These are phyloP conservation scores for Metschnikowia gruessii DNA, from an alignment of 805 yeast species.

Conservation along the genomic window DNA sequence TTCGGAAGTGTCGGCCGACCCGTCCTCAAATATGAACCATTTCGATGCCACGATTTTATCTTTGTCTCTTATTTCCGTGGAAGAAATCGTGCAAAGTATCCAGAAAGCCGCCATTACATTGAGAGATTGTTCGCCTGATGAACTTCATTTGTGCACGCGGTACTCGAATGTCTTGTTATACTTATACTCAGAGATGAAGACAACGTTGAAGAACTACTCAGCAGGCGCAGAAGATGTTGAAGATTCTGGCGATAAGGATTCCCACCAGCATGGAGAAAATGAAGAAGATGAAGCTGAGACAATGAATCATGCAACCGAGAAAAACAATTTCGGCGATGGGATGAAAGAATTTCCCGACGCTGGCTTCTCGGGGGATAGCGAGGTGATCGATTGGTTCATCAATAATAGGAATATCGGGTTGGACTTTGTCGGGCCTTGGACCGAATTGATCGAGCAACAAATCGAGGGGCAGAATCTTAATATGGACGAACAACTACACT, in stretches of 20 bases:
- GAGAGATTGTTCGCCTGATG: slow-evolving; percentile 85
- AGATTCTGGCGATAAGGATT: background rate
- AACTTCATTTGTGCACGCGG: slow-evolving; percentile 75
- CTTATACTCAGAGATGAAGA: slow-evolving; percentile 70
- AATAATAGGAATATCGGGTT: slow-evolving; percentile 35
- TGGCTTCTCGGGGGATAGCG: slow-evolving; percentile 35
- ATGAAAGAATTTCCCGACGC: slow-evolving; percentile 14
- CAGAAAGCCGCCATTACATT: slow-evolving; percentile 70
- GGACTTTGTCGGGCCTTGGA: slow-evolving; percentile 67
- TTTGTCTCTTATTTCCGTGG: slow-evolving; percentile 62
- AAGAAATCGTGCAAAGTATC: slow-evolving; percentile 65
- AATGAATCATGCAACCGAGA: background rate
- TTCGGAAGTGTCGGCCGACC: slow-evolving; percentile 18
- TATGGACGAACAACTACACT: slow-evolving; percentile 9
- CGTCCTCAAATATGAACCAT: slow-evolving; percentile 25
- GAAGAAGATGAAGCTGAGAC: slow-evolving; percentile 16
- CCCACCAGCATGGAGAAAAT: background rate
- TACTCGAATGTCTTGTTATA: slow-evolving; percentile 76
- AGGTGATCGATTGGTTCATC: slow-evolving; percentile 44
- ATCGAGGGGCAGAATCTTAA: slow-evolving; percentile 28
- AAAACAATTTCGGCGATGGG: background rate
- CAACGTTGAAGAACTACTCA: slow-evolving; percentile 32
- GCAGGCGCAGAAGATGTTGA: slow-evolving; percentile 1
- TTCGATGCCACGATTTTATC: slow-evolving; percentile 51
- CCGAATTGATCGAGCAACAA: slow-evolving; percentile 74